Conservation (phyloP, 495 filamentous ascomycete genomes). For the Sporormia fimetaria region DNA sequence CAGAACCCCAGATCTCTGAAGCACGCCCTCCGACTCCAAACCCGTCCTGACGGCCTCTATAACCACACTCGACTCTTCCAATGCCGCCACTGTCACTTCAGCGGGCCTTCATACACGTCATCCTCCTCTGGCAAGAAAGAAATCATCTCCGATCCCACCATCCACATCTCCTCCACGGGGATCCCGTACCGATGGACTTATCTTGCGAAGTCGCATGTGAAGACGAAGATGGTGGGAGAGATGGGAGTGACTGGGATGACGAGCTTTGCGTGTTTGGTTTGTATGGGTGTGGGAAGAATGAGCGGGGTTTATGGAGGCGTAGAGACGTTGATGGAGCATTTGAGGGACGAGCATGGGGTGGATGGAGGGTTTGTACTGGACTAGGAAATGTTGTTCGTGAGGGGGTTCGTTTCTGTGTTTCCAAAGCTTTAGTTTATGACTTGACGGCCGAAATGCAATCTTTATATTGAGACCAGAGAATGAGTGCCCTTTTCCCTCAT, state of each 20-base stretch:
- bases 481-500: too few species aligned
- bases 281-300: slow-evolving; percentile 33
- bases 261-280: slow-evolving; percentile 40
- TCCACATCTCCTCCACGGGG: slow-evolving; percentile 29
- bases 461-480: too few species aligned
- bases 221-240: slow-evolving; percentile 18
- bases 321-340: slow-evolving; percentile 38
- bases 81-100: slow-evolving; percentile 38
- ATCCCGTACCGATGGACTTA: slow-evolving; percentile 42
- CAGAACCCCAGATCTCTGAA: slow-evolving; percentile 35
- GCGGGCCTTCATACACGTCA: slow-evolving; percentile 29
- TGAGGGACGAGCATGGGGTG: too few species aligned
- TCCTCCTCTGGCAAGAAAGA: slow-evolving; percentile 19
- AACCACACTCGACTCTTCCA: slow-evolving; percentile 31
- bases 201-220: slow-evolving; percentile 40
- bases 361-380: too few species aligned
- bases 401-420: too few species aligned
- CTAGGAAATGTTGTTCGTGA: too few species aligned
- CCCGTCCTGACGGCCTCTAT: slow-evolving; percentile 34
- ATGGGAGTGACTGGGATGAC: slow-evolving; percentile 8
- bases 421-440: too few species aligned
- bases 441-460: too few species aligned
- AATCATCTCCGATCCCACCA: slow-evolving; percentile 26
- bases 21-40: slow-evolving; percentile 32
- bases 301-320: slow-evolving; percentile 34